Conservation (phyloP, 352 stramenopile species). For the Globisporangium yorkense region DNA sequence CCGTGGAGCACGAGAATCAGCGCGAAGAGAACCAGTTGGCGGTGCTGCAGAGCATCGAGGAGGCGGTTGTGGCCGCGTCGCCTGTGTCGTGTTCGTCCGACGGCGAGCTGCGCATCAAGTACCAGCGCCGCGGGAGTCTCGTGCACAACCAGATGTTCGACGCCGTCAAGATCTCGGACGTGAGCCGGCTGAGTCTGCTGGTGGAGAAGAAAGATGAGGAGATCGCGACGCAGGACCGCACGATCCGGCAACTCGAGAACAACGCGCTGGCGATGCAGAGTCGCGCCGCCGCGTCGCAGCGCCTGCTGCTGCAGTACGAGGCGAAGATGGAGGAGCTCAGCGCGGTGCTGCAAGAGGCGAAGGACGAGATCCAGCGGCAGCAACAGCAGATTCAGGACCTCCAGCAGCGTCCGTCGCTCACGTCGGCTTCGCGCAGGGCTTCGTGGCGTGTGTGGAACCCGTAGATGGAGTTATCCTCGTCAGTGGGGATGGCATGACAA, state of each 20-base stretch:
- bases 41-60: slow-evolving; percentile 40
- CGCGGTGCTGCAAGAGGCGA: slow-evolving; percentile 40
- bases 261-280: slow-evolving; percentile 66
- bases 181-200: slow-evolving; percentile 61
- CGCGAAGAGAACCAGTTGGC: slow-evolving; percentile 49
- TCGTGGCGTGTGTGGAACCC: slow-evolving; percentile 15
- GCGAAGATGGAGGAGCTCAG: slow-evolving; percentile 73
- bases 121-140: slow-evolving; percentile 51
- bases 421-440: not conserved
- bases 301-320: slow-evolving; percentile 62
- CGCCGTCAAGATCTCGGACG: slow-evolving; percentile 64
- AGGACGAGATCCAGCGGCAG: slow-evolving; percentile 33
- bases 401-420: not conserved
- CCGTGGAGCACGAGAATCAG: slow-evolving; percentile 14
- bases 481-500: no score
- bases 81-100: slow-evolving; percentile 29
- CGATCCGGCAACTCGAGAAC: slow-evolving; percentile 63
- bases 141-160: slow-evolving; percentile 84
- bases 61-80: slow-evolving; percentile 1
- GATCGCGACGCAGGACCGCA: slow-evolving; percentile 46
- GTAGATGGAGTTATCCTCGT: not conserved
- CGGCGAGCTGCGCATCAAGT: slow-evolving; percentile 67
- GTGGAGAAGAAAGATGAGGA: slow-evolving; percentile 70
- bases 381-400: slow-evolving; percentile 7
- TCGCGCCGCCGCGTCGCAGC: slow-evolving; percentile 55